phyloP scores from a whole-genome alignment of 306 rosid species.

The Casuarina equisetifolia region DNA sequence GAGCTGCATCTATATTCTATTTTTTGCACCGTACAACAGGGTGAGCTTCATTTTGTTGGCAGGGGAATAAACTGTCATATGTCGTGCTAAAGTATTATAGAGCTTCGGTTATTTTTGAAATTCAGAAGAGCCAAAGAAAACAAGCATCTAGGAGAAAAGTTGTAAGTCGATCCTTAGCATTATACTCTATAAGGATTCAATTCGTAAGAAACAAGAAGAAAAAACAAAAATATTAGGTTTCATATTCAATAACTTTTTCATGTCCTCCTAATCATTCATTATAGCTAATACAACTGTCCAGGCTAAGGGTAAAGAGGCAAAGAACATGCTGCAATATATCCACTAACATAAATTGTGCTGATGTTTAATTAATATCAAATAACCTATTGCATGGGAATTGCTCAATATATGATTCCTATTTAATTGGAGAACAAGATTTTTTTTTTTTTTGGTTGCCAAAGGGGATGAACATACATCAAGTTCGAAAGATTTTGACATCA shows the following conservation, averaged over 20 bases:
- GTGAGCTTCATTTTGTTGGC: not conserved
- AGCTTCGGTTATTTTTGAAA: not conserved
- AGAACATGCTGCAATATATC: not conserved
- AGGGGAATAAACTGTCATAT: not conserved
- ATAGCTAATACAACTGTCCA: not conserved
- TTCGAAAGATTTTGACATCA: slow-evolving; percentile 19
- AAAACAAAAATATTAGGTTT: not conserved
- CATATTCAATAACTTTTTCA: not conserved
- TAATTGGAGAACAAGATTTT: not conserved
- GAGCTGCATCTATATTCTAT: not conserved
- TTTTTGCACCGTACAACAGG: not conserved
- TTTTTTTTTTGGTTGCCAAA: not conserved
- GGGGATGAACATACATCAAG: not conserved
- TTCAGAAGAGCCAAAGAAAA: not conserved
- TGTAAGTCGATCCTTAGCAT: not conserved
- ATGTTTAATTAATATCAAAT: not conserved
- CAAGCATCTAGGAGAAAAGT: not conserved
- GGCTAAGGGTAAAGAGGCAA: not conserved
- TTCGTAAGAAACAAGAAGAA: not conserved
- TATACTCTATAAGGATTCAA: not conserved
- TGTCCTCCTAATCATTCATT: slow-evolving; percentile 1
- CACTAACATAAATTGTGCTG: not conserved
- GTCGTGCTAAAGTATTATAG: not conserved
- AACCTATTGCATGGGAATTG: not conserved
- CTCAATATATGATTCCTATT: not conserved